Base-by-base conservation (phyloP, 2,329 filamentous ascomycete genomes). In the Cladosporium cucumerinum region DNA sequence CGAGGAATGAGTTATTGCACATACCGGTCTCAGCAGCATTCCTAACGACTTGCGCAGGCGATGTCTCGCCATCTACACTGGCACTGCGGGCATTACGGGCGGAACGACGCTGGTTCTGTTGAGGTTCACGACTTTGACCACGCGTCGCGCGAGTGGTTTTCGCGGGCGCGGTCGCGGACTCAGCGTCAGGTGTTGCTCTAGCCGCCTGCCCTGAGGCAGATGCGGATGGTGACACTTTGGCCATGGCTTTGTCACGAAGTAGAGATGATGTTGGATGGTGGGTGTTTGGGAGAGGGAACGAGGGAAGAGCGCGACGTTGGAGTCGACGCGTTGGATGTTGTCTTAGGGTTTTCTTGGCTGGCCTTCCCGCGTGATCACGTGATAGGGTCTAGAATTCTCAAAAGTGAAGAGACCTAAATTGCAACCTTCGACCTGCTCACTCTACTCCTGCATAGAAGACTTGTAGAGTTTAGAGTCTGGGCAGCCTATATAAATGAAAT, bases 61-160 rank as follows among this genome's bases (percentile, higher is more conserved):
- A 14, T 48, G 64, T 51, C 66, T 70, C 39, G 73, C 52, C 26
- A 25, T 55, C 60, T 32, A 46, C 60, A 25, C 60, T 55, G 32
- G 60, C 48, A 30, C 49, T 28, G 25, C 49, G 21, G n/a, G 49
- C 49, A 55, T 62, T 62, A 23, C 60, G 60, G 12, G 60, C 60
- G 14, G 60, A 62, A 25, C 60, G 60, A 43, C 60, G 60, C 23
- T 52, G 60, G 30, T 51, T 52, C 18, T 64, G 59, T 57, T 65
- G 51, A 5, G 76, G 63, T 52, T 80, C 79, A 64, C 73, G 76
- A 69, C 79, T 81, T 60, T 74, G 74, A 70, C 78, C 80, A 69
- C 79, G 74, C 54, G 77, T 73, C 26, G 66, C 69, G 52, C 77
- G 72, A 28, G 69, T 67, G 11, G 59, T 61, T 46, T 58, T 60